Percentiles rank a stretch among this genome's conserved stretches.
Conservation (phyloP, 2,329 filamentous ascomycete genomes). For the Xylaria digitata region DNA sequence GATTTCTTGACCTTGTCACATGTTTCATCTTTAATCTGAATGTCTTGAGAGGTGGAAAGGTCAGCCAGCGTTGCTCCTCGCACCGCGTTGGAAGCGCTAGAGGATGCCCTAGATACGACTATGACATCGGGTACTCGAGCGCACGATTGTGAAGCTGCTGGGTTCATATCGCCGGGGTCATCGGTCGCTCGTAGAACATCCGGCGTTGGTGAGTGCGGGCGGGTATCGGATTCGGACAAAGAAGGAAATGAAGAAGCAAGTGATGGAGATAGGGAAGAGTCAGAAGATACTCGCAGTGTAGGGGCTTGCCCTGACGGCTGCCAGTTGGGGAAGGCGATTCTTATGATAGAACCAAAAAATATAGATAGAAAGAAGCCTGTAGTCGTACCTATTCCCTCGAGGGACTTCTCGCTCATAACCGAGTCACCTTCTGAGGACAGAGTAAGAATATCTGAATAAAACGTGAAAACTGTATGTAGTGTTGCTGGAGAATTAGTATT, state of each 20-base stretch:
- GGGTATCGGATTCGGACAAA: constrained; percentile 35
- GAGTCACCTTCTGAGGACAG: constrained; percentile 96
- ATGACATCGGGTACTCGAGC: constrained; percentile 30
- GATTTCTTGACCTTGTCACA: constrained; percentile 56
- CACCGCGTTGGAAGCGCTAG: constrained; percentile 38
- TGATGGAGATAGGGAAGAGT: constrained; percentile 36
- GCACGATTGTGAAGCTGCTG: constrained; percentile 36
- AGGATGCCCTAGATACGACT: constrained; percentile 29
- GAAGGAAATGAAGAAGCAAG: constrained; percentile 33
- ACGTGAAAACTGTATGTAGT: constrained; percentile 85
- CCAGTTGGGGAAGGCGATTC: constrained; percentile 67
- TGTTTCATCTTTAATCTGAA: constrained; percentile 49
- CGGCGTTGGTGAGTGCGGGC: constrained; percentile 28
- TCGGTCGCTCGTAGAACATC: constrained; percentile 34
- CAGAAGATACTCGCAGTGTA: constrained; percentile 22
- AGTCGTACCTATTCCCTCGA: constrained; percentile 93
- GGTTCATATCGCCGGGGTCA: constrained; percentile 39
- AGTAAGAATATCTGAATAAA: constrained; percentile 89
- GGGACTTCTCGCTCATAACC: constrained; percentile 86
- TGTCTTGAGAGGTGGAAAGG: constrained; percentile 42
- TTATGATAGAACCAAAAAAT: constrained; percentile 80
- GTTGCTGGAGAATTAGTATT: constrained; percentile 71
- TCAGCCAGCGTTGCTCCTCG: constrained; percentile 39
- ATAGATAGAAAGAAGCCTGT: constrained; percentile 73
- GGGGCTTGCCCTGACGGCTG: constrained; percentile 48